Conservation (phyloP, 192 early-diverging fungal species). For the Coemansia sp. region DNA sequence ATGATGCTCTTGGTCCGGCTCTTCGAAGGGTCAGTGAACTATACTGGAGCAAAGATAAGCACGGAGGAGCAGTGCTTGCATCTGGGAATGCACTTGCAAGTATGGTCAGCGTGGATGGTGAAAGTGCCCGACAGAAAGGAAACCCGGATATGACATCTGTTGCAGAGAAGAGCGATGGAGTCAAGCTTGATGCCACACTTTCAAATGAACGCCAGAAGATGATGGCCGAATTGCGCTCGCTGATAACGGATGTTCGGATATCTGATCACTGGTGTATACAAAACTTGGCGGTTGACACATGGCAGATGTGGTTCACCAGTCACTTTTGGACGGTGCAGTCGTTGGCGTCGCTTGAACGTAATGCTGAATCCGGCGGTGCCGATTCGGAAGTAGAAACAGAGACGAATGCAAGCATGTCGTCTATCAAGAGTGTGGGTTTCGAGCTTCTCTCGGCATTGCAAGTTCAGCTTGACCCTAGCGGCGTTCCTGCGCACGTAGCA, state of each 20-base stretch:
- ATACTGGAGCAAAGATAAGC: conserved; percentile 5
- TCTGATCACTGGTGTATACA: conserved; percentile 40
- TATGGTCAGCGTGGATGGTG: conserved; percentile 9
- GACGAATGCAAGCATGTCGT: neutral
- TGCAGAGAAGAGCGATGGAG: neutral
- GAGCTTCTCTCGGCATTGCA: neutral
- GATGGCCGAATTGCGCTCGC: conserved; percentile 9
- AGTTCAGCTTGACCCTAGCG: neutral
- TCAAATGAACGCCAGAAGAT: conserved; percentile 1
- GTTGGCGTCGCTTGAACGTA: neutral
- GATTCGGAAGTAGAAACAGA: neutral
- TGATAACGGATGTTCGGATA: conserved; percentile 15
- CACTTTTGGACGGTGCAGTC: conserved; percentile 1
- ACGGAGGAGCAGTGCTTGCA: neutral
- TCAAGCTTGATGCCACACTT: neutral
- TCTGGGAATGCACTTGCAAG: conserved; percentile 22
- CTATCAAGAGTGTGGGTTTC: neutral
- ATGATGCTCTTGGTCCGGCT: conserved; percentile 6
- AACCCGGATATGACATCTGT: too few species aligned
- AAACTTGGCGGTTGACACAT: conserved; percentile 23
- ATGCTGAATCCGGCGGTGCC: neutral
- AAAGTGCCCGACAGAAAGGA: neutral
- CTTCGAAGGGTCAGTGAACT: conserved; percentile 2
- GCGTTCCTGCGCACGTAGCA: conserved; percentile 28
- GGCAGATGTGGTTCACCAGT: conserved; percentile 33